These are phyloP conservation scores for Spirogloea muscicola DNA, from an alignment of 139 green algal genomes.

Conservation along the genomic window DNA sequence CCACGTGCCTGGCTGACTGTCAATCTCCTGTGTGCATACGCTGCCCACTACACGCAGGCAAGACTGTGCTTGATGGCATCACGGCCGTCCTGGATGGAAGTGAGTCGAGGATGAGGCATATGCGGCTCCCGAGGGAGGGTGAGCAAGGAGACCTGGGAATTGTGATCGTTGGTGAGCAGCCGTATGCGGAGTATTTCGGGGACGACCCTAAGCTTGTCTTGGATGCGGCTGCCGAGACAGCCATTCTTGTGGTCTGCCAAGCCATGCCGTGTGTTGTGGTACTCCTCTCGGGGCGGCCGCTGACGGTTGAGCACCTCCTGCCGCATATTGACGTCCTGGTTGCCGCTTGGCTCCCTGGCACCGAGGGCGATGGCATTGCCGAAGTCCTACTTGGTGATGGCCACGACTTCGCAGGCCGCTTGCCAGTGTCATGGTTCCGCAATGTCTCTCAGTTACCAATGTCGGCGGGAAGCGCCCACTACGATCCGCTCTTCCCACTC, in stretches of 20 bases:
- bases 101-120: too few relatives aligned
- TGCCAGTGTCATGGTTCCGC: slow-evolving; percentile 20
- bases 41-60: too few relatives aligned
- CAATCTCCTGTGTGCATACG: too few relatives aligned
- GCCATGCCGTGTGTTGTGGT: slow-evolving; percentile 20
- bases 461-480: not conserved
- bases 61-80: slow-evolving; percentile 31
- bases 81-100: too few relatives aligned
- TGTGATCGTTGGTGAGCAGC: slow-evolving; percentile 25
- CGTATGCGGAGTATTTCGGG: slow-evolving; percentile 26
- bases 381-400: slow-evolving; percentile 20
- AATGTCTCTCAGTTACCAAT: slow-evolving; percentile 5
- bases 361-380: slow-evolving; percentile 12
- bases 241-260: not conserved
- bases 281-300: slow-evolving; percentile 13
- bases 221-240: not conserved
- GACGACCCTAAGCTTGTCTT: not conserved
- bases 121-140: too few relatives aligned
- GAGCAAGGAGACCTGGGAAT: slow-evolving; percentile 32
- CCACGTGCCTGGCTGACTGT: too few relatives aligned
- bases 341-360: slow-evolving; percentile 26
- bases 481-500: slow-evolving; percentile 22
- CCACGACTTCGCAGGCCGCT: slow-evolving; percentile 12
- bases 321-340: slow-evolving; percentile 17
- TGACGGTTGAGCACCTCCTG: not conserved